Evolutionary conservation across 2,329 filamentous ascomycete species (phyloP).

Genomic region (Colletotrichum zoysiae): DNA sequence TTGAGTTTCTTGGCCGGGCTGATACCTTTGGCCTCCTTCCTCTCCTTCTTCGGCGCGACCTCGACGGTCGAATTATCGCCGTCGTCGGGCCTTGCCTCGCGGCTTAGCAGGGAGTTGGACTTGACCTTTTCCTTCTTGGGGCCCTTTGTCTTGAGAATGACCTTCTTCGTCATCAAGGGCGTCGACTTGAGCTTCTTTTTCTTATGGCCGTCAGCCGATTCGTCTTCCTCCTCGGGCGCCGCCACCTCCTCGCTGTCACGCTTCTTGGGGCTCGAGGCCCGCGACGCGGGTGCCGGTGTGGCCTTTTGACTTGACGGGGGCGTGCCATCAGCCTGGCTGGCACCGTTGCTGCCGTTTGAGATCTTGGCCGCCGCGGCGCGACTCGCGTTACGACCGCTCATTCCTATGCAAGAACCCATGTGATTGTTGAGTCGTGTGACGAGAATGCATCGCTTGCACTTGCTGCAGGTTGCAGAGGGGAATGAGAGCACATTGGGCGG

Average conservation of each 20-base stretch:
- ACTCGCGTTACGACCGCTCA: conserved; percentile 73
- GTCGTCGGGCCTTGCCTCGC: conserved; percentile 59
- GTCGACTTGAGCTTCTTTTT: conserved; percentile 70
- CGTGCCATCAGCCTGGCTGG: conserved; percentile 67
- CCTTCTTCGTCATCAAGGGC: conserved; percentile 61
- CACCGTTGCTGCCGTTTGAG: conserved; percentile 65
- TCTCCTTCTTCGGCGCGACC: conserved; percentile 55
- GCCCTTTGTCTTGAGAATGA: conserved; percentile 67
- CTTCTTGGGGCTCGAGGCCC: conserved; percentile 68
- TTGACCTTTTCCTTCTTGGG: conserved; percentile 70
- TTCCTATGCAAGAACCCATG: conserved; percentile 77
- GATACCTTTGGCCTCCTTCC: conserved; percentile 47
- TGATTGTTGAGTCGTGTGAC: conserved; percentile 76
- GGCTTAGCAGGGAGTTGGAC: conserved; percentile 61
- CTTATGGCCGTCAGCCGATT: conserved; percentile 64
- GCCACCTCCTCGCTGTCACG: conserved; percentile 67
- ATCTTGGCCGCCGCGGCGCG: conserved; percentile 73
- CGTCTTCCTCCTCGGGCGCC: conserved; percentile 61
- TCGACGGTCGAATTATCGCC: conserved; percentile 45
- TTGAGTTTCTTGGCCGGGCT: conserved; percentile 59
- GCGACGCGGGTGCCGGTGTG: conserved; percentile 68
- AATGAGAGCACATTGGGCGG: conserved; percentile 73
- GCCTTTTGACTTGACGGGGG: conserved; percentile 74
- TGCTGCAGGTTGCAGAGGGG: conserved; percentile 75
- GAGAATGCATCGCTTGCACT: conserved; percentile 75